These are phyloP conservation scores for Exidia glandulosa DNA, from an alignment of 768 basidiomycete species.

Conservation along the genomic window DNA sequence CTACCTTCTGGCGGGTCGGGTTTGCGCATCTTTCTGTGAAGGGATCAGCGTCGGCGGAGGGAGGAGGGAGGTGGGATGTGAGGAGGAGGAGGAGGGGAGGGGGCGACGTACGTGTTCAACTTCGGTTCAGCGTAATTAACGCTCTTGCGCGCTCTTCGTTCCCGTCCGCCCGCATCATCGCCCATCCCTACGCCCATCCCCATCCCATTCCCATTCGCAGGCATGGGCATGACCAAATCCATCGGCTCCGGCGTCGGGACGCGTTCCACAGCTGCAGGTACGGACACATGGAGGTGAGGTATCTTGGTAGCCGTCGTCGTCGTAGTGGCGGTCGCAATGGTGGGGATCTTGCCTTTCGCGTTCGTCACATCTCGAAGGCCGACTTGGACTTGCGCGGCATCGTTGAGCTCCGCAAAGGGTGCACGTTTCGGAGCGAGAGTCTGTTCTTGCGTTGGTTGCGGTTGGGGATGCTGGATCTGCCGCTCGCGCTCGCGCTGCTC, in stretches of 20 bases:
- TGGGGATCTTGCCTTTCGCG: background rate
- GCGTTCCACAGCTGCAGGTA: conserved; percentile 2
- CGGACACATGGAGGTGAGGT: background rate
- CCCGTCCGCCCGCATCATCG: conserved; percentile 33
- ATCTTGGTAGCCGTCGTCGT: background rate
- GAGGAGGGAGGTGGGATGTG: conserved; percentile 2
- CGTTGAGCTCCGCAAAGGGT: background rate
- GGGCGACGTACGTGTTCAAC: conserved; percentile 61
- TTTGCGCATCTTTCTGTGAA: conserved; percentile 75
- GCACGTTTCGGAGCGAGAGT: background rate
- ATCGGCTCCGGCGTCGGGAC: conserved; percentile 38
- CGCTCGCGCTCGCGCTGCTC: conserved; percentile 27
- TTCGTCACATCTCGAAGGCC: conserved; percentile 4
- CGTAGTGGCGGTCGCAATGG: background rate
- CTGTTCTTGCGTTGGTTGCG: background rate
- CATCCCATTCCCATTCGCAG: conserved; percentile 12
- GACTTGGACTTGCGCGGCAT: background rate
- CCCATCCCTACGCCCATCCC: no score
- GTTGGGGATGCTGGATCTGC: background rate
- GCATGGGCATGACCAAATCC: no score
- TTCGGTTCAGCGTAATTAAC: conserved; percentile 84
- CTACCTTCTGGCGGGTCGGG: conserved; percentile 39
- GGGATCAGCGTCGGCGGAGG: background rate
- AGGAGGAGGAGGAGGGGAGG: background rate
- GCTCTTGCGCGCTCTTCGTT: conserved; percentile 52